phyloP scores from a whole-genome alignment of 805 yeast species.

The Martiniozyma abietophila region DNA sequence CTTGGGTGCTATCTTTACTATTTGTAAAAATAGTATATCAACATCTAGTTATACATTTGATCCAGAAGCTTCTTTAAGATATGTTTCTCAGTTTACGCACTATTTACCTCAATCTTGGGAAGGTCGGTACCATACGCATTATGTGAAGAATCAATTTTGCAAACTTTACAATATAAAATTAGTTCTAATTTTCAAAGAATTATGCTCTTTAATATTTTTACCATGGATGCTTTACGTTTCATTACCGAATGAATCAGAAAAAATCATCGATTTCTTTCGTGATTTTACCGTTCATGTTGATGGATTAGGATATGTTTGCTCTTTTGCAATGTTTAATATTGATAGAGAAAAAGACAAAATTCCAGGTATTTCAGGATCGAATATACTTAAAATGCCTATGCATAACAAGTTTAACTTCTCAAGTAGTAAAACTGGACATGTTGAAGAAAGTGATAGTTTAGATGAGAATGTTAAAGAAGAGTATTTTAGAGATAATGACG shows the following conservation, averaged over 20 bases:
- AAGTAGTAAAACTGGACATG: conserved; percentile 13
- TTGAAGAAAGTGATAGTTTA: conserved; percentile 12
- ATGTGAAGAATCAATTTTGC: conserved; percentile 77
- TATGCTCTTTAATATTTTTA: conserved; percentile 71
- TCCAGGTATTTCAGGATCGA: no score
- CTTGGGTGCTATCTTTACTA: conserved; percentile 82
- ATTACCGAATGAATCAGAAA: conserved; percentile 61
- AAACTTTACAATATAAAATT: conserved; percentile 66
- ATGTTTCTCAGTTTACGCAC: conserved; percentile 82
- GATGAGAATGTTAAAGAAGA: conserved; percentile 28
- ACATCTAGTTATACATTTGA: conserved; percentile 64
- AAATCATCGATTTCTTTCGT: conserved; percentile 82
- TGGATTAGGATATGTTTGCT: conserved; percentile 91
- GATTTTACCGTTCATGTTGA: conserved; percentile 87
- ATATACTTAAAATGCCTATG: no score
- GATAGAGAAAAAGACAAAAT: conserved; percentile 36
- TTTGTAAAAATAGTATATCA: conserved; percentile 62
- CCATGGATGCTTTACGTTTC: conserved; percentile 89
- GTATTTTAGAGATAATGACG: conserved; percentile 50
- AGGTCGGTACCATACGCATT: conserved; percentile 72
- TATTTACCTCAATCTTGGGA: conserved; percentile 85
- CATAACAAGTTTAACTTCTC: no score
- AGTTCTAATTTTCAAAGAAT: conserved; percentile 61
- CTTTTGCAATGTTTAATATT: conserved; percentile 85
- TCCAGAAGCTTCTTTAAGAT: conserved; percentile 78